These are phyloP conservation scores for Dendrobium nobile DNA, from an alignment of 106 monocot genomes.

Conservation along the genomic window DNA sequence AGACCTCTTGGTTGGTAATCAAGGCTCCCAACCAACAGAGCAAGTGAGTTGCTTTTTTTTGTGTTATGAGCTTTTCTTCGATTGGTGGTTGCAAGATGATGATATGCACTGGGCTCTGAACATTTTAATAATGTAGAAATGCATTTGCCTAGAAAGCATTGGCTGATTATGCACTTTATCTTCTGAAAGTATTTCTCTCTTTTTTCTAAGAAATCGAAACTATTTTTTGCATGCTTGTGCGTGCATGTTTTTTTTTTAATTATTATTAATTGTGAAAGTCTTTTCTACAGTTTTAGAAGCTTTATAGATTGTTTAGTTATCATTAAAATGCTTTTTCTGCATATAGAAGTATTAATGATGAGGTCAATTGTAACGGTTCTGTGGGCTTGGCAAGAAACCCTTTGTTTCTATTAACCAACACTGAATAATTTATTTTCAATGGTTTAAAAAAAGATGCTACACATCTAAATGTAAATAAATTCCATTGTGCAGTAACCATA, in stretches of 20 bases:
- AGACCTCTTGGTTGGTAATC: no score
- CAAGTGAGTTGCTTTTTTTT: no score
- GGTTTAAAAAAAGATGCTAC: no score
- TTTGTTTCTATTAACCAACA: no score
- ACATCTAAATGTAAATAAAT: no score
- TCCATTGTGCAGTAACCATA: no score
- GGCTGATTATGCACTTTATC: not conserved
- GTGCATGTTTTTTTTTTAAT: not conserved
- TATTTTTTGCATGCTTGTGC: not conserved
- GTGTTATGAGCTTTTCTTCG: not conserved
- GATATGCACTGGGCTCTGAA: slow-evolving; percentile 3
- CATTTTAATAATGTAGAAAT: not conserved
- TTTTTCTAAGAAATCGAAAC: not conserved
- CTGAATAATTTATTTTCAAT: no score
- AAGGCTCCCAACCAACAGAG: no score
- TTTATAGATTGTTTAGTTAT: not conserved
- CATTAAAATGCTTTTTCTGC: no score
- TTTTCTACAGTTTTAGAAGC: not conserved
- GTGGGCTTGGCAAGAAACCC: no score
- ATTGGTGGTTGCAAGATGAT: not conserved
- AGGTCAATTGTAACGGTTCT: no score
- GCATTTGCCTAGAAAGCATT: slow-evolving; percentile 4
- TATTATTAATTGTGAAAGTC: not conserved
- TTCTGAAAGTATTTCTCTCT: not conserved
- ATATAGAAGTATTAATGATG: no score